These are phyloP conservation scores for Tulasnella sp. DNA, from an alignment of 768 basidiomycete species.

Conservation along the genomic window DNA sequence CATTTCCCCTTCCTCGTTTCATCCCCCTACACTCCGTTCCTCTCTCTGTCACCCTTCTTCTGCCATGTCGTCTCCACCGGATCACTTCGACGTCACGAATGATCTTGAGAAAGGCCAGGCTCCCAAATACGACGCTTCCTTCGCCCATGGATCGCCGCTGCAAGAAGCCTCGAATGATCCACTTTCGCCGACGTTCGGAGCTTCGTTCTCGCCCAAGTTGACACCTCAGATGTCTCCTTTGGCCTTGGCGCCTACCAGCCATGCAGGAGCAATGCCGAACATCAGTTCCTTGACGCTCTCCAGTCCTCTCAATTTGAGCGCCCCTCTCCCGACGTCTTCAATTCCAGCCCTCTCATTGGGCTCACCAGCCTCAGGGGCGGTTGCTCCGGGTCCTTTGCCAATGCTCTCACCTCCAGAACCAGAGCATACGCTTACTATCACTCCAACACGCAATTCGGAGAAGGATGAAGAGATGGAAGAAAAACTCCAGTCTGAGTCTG, in stretches of 20 bases:
- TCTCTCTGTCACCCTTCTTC: neutral
- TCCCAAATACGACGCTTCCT: neutral
- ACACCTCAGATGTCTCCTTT: neutral
- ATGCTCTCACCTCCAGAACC: neutral
- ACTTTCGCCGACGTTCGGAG: conserved; percentile 14
- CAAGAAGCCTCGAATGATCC: conserved; percentile 8
- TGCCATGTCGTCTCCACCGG: conserved; percentile 1
- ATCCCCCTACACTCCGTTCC: neutral
- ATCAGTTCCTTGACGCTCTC: conserved; percentile 7
- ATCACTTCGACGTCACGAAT: conserved; percentile 7
- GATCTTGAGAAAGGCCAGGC: conserved; percentile 15
- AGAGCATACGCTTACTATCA: too few relatives aligned
- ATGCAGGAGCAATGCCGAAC: neutral
- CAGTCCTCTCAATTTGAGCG: neutral
- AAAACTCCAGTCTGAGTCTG: too few relatives aligned
- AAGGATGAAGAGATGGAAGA: neutral
- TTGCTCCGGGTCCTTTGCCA: neutral
- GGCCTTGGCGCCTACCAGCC: too few relatives aligned
- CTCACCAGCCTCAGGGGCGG: neutral
- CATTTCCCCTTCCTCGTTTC: neutral
- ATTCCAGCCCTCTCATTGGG: conserved; percentile 4
- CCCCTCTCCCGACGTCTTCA: neutral
- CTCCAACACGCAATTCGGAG: neutral
- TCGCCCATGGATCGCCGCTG: neutral
- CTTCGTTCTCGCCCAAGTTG: conserved; percentile 3